These are phyloP conservation scores for Aspergillus baeticus DNA, from an alignment of 495 filamentous ascomycete genomes.

Conservation along the genomic window DNA sequence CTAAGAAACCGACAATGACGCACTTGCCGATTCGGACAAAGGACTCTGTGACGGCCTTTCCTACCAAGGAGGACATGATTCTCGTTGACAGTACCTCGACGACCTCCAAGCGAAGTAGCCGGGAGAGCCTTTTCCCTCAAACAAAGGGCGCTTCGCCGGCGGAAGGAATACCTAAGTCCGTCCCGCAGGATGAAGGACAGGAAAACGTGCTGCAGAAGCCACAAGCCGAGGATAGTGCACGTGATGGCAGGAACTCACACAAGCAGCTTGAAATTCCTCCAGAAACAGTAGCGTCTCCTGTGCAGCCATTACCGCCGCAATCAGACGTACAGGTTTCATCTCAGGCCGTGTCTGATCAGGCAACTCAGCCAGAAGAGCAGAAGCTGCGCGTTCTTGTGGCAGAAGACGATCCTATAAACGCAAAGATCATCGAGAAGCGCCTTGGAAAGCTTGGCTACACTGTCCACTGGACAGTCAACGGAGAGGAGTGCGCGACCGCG, in stretches of 20 bases:
- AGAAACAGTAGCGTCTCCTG: not conserved
- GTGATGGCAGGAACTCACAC: not conserved
- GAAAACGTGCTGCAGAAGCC: not conserved
- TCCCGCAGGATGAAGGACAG: not conserved
- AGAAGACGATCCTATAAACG: slow-evolving; percentile 92
- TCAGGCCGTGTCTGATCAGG: too few relatives aligned
- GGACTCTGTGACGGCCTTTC: slow-evolving; percentile 18
- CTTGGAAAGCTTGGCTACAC: slow-evolving; percentile 77
- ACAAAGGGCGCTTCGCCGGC: not conserved
- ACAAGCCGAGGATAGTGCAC: not conserved
- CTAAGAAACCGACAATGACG: not conserved
- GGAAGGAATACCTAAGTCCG: not conserved
- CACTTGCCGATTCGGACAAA: not conserved
- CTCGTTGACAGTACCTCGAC: slow-evolving; percentile 22
- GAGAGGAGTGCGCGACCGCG: slow-evolving; percentile 76
- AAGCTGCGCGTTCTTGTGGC: slow-evolving; percentile 65
- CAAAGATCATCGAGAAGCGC: slow-evolving; percentile 81
- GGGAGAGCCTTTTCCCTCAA: not conserved
- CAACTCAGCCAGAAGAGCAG: slow-evolving; percentile 9
- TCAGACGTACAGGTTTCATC: too few relatives aligned
- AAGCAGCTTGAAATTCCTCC: not conserved
- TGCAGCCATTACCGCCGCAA: not conserved
- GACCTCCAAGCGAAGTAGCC: not conserved
- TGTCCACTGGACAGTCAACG: slow-evolving; percentile 74
- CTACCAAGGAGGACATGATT: slow-evolving; percentile 33